Conservation (phyloP, 169 alveolate genomes). For the Besnoitia besnoiti region DNA sequence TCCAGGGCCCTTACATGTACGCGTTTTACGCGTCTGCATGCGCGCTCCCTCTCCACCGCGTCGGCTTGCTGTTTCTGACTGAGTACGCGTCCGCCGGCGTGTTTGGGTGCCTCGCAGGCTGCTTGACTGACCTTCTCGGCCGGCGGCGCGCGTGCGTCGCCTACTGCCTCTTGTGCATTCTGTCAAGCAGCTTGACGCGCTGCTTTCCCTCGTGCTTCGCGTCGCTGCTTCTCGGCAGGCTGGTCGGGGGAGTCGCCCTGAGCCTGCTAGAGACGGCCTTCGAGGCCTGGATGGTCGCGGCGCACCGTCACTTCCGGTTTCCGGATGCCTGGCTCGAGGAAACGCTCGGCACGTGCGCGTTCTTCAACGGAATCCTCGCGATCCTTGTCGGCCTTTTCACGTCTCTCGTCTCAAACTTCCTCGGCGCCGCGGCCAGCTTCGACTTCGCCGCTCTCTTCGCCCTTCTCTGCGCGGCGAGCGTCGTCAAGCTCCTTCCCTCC, state of each 20-base stretch:
- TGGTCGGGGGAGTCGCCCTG: constrained; percentile 47
- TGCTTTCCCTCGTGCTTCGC: background rate
- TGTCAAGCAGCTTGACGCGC: constrained; percentile 30
- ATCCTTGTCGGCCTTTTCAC: background rate
- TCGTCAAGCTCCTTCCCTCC: background rate
- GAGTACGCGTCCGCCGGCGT: constrained; percentile 7
- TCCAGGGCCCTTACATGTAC: constrained; percentile 37
- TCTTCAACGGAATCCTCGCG: background rate
- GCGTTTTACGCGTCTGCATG: background rate
- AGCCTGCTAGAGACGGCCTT: constrained; percentile 40
- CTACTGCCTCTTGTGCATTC: constrained; percentile 7
- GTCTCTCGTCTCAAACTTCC: background rate
- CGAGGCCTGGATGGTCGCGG: constrained; percentile 24
- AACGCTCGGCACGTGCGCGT: constrained; percentile 8
- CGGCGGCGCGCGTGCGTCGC: background rate
- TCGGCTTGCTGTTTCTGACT: background rate
- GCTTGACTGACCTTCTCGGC: background rate
- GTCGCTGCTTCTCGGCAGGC: constrained; percentile 15
- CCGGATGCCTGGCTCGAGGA: background rate
- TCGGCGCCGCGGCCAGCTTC: constrained; percentile 24
- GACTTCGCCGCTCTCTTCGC: constrained; percentile 16
- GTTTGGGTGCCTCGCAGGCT: constrained; percentile 30
- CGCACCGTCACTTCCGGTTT: background rate
- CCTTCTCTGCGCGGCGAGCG: background rate
- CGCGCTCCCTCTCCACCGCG: background rate